Conservation (phyloP, 257 asterid species). For the Fraxinus anomala region DNA sequence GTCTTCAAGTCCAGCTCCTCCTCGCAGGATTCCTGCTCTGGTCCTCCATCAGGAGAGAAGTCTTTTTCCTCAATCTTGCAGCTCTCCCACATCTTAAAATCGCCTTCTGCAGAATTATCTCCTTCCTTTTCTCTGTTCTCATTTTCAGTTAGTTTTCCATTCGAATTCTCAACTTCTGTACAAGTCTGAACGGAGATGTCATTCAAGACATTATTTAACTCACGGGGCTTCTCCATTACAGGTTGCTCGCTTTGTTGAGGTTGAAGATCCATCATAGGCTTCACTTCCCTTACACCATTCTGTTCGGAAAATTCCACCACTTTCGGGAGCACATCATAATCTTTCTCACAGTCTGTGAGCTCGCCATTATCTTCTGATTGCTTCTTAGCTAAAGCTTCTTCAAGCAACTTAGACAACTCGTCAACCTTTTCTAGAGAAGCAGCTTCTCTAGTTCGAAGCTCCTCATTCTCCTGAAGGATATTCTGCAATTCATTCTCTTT, state of each 20-base stretch:
- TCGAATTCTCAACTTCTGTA: conserved; percentile 34
- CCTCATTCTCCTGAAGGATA: conserved; percentile 68
- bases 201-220: conserved; percentile 30
- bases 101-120: conserved; percentile 51
- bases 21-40: conserved; percentile 64
- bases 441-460: conserved; percentile 60
- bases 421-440: conserved; percentile 53
- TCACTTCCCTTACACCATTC: conserved; percentile 65
- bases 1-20: conserved; percentile 69
- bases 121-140: conserved; percentile 41
- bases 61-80: conserved; percentile 86
- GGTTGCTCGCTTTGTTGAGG: conserved; percentile 38
- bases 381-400: conserved; percentile 63
- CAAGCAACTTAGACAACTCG: conserved; percentile 71
- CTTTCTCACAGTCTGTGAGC: conserved; percentile 76
- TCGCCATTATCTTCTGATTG: conserved; percentile 57
- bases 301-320: conserved; percentile 89
- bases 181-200: conserved; percentile 36
- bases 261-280: conserved; percentile 43
- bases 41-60: conserved; percentile 65
- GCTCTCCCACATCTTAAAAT: conserved; percentile 82
- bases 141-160: conserved; percentile 37
- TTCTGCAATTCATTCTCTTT: conserved; percentile 71
- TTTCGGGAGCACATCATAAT: conserved; percentile 81
- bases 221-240: conserved; percentile 30